A percentile compares a stretch with the other conserved stretches of the same genome.
These are phyloP conservation scores for Prunus campanulata DNA, from an alignment of 306 rosid species.

Conservation along the genomic window DNA sequence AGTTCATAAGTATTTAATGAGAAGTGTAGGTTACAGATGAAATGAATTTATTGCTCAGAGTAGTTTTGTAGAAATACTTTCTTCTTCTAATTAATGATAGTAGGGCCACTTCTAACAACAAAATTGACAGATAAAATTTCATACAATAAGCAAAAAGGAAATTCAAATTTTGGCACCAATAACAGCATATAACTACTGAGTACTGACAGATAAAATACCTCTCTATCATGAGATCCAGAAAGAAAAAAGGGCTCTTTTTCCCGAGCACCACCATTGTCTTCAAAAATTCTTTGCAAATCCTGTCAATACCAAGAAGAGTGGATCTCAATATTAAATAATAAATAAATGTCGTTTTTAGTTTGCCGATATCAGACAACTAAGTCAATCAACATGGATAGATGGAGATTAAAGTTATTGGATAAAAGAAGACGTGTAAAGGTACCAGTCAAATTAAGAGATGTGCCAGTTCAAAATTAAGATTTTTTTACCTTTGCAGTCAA, in stretches of 20 bases:
- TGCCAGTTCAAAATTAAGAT: neutral
- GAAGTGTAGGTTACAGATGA: neutral
- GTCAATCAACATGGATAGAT: conserved; percentile 1
- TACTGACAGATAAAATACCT: conserved; percentile 44
- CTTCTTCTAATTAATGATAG: neutral
- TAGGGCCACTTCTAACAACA: neutral
- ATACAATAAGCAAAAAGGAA: neutral
- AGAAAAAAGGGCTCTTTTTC: conserved; percentile 92
- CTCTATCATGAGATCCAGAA: conserved; percentile 44
- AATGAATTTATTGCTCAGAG: neutral
- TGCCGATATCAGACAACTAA: neutral
- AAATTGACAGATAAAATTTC: neutral
- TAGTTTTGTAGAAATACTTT: neutral
- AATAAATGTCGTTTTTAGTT: conserved; percentile 1
- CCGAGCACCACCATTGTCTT: conserved; percentile 51
- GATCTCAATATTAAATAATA: conserved; percentile 4
- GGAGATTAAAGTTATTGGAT: neutral
- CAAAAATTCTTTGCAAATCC: conserved; percentile 76
- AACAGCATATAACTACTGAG: neutral
- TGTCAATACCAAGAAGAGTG: conserved; percentile 29
- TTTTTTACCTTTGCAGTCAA: conserved; percentile 75
- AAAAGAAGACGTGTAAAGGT: conserved; percentile 2
- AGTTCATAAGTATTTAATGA: neutral
- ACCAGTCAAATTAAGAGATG: conserved; percentile 10
- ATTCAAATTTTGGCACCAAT: neutral